Evolutionary conservation across 2,329 filamentous ascomycete species (phyloP), one percentile per base, ranked within the genome.

Genomic region (Dichotomopilus funicola): DNA sequence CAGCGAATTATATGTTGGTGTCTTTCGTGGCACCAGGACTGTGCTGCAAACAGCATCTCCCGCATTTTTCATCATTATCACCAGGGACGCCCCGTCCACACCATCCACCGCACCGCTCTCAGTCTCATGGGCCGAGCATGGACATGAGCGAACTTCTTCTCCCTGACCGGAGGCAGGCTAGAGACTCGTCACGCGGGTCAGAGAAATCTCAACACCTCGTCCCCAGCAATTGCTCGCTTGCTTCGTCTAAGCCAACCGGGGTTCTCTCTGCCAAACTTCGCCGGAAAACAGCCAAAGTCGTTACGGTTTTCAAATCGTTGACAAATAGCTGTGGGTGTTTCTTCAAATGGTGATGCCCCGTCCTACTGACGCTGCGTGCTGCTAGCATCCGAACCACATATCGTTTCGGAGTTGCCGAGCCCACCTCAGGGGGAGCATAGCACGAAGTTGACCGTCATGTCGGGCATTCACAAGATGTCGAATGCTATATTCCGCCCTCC

Each of bases 291-390:
- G 74, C 72, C 5, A 72, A 66, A 43, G 62, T 78, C n/a, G 62
- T 72, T 52, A 73, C 72, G 4, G 72, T 69, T 27, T 57, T 78
- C 19, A 72, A 70, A 36, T 72, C 72, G 13, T 62, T 77, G 51
- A 74, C 71, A 19, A 73, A 72, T 50, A 74, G 69, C 49, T 63
- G 70, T 67, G 61, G 51, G 61, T 55, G n/a, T 11, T 11, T 34
- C 8, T 4, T n/a, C 5, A 12, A 7, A 27, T 6, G n/a, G 4
- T n/a, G 12, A 19, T 19, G 6, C 27, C 10, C 19, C 4, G 4
- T 35, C 3, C 7, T 33, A 41, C 34, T 53, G 12, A 54, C 27
- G 2, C 40, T 42, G 19, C 33, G 2, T 31, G 12, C 6, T 43
- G 9, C 13, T 27, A 60, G 51, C 58, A 5, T 56, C 59, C 11